These are phyloP conservation scores for Cunninghamia lanceolata DNA, from an alignment of 75 land plant genomes.

Conservation along the genomic window DNA sequence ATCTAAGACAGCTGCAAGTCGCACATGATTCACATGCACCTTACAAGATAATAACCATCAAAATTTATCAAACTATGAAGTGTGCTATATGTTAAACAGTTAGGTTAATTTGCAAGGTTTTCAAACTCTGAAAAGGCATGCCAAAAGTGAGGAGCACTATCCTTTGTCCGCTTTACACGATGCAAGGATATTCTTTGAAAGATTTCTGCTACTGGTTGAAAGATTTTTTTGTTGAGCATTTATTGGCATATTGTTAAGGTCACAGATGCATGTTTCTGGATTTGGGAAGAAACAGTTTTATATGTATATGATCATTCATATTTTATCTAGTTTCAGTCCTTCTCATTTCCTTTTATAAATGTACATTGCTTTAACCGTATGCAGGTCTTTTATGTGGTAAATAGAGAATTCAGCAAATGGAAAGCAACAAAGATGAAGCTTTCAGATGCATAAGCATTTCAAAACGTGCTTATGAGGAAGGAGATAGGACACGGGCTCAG, in stretches of 20 bases:
- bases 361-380: neutral
- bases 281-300: neutral
- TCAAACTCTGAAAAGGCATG: neutral
- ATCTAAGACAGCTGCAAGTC: neutral
- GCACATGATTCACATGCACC: neutral
- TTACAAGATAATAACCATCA: neutral
- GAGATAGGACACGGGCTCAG: slow-evolving; percentile 53
- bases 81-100: neutral
- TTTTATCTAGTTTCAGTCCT: neutral
- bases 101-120: neutral
- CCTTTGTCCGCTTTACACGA: neutral
- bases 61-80: neutral
- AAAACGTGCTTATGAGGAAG: slow-evolving; percentile 46
- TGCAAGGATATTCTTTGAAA: neutral
- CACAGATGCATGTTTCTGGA: neutral
- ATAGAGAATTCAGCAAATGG: slow-evolving; percentile 38
- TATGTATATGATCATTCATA: neutral
- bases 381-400: neutral
- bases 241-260: neutral
- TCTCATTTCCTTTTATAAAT: neutral
- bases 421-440: slow-evolving; percentile 86
- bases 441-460: slow-evolving; percentile 63
- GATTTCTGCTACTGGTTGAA: neutral
- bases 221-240: neutral
- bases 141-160: neutral